These are phyloP conservation scores for Nothopassalora personata DNA, from an alignment of 2,329 filamentous ascomycete genomes.

Conservation along the genomic window DNA sequence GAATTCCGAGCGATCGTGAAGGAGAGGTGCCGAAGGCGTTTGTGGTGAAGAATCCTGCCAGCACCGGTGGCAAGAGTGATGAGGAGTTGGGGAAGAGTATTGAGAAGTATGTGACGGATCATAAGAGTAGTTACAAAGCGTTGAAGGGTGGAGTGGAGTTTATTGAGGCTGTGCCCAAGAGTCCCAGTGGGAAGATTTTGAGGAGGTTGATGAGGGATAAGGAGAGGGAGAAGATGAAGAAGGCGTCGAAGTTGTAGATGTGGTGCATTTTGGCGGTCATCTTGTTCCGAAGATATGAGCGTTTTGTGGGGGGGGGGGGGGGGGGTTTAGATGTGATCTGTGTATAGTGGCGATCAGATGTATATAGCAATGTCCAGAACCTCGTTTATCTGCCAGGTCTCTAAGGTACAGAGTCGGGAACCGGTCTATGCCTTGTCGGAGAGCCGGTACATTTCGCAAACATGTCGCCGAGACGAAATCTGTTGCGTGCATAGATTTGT, in stretches of 20 bases:
- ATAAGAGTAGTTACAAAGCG: constrained; percentile 60
- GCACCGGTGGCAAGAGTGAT: constrained; percentile 40
- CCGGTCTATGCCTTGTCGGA: too few species aligned
- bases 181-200: constrained; percentile 59
- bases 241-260: constrained; percentile 59
- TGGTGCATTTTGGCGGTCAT: background rate
- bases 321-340: background rate
- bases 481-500: too few species aligned
- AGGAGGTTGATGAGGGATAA: constrained; percentile 63
- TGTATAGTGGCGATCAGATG: background rate
- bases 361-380: too few species aligned
- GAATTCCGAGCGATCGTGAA: constrained; percentile 58
- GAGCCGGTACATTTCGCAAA: too few species aligned
- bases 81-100: constrained; percentile 48
- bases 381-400: too few species aligned
- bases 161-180: constrained; percentile 55
- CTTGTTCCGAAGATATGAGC: background rate
- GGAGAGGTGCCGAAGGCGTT: constrained; percentile 62
- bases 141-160: constrained; percentile 56
- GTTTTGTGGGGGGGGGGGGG: too few species aligned
- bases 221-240: constrained; percentile 63
- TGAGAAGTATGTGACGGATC: constrained; percentile 53
- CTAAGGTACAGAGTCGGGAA: too few species aligned
- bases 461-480: too few species aligned
- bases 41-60: constrained; percentile 51